Evolutionary conservation across 139 green algal genomes (phyloP).

Genomic region (Auxenochlorella pyrenoidosa): DNA sequence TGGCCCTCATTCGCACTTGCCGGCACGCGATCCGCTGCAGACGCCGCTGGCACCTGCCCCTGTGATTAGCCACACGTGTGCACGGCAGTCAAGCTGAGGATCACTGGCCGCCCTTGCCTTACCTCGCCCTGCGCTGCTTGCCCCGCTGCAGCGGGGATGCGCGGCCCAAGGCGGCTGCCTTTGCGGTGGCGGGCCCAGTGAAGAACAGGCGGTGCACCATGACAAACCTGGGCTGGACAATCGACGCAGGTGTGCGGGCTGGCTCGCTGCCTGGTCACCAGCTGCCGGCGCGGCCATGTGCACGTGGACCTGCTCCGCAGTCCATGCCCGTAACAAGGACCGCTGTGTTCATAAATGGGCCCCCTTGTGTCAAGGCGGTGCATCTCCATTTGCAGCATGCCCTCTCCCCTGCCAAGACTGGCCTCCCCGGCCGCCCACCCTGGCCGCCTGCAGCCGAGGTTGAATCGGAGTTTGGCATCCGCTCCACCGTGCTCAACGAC

Average conservation of each 20-base stretch:
- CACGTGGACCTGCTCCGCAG: too few relatives aligned
- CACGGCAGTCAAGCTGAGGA: background rate
- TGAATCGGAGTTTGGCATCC: constrained; percentile 59
- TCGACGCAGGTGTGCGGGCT: background rate
- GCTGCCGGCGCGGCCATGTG: too few relatives aligned
- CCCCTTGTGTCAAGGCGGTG: too few relatives aligned
- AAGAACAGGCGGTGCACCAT: constrained; percentile 80
- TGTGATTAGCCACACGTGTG: background rate
- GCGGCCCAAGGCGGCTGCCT: constrained; percentile 54
- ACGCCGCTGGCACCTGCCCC: too few relatives aligned
- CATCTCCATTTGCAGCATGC: too few relatives aligned
- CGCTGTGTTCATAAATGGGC: too few relatives aligned
- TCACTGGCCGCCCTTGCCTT: constrained; percentile 34
- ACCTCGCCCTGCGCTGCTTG: constrained; percentile 33
- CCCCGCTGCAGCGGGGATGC: background rate
- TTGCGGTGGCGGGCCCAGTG: constrained; percentile 89
- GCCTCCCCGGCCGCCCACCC: background rate
- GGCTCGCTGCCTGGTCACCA: background rate
- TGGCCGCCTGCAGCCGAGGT: constrained; percentile 45
- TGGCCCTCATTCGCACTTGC: background rate
- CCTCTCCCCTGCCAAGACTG: background rate
- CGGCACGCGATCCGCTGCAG: too few relatives aligned
- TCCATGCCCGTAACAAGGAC: too few relatives aligned
- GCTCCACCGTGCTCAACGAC: constrained; percentile 85
- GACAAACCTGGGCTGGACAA: constrained; percentile 81